Percentiles rank a stretch among this genome's conserved stretches.
Evolutionary conservation across 108 stramenopile species (phyloP).

Genomic region (Tribonema minus): DNA sequence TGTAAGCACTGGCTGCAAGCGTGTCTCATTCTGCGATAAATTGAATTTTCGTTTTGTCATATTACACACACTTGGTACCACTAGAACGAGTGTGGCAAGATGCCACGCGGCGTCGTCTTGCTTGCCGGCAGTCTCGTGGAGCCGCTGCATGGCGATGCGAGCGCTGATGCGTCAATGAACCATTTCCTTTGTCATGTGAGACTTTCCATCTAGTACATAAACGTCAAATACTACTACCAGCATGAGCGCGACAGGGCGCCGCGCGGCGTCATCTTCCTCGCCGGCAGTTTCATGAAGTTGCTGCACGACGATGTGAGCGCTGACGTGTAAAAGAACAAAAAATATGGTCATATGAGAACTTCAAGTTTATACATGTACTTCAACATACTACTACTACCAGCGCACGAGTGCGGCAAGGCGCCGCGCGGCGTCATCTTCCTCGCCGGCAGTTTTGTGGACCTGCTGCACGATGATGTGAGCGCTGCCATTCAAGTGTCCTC

Average conservation of each 20-base stretch:
- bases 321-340: too few species aligned
- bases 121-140: slow-evolving; percentile 53
- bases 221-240: slow-evolving; percentile 58
- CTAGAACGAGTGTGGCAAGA: slow-evolving; percentile 42
- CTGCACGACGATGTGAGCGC: slow-evolving; percentile 23
- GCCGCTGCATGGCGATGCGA: slow-evolving; percentile 7
- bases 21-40: too few species aligned
- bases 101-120: slow-evolving; percentile 50
- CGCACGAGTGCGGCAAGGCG: slow-evolving; percentile 44
- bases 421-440: slow-evolving; percentile 51
- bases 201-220: too few species aligned
- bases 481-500: too few species aligned
- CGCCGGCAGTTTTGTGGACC: slow-evolving; percentile 51
- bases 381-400: slow-evolving; percentile 55
- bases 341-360: too few species aligned
- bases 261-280: slow-evolving; percentile 52
- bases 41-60: slow-evolving; percentile 55
- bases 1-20: too few species aligned
- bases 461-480: slow-evolving; percentile 13
- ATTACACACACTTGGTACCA: slow-evolving; percentile 50
- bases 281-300: slow-evolving; percentile 50
- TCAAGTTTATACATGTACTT: too few species aligned
- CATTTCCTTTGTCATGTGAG: too few species aligned
- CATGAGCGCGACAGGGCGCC: slow-evolving; percentile 45
- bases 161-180: too few species aligned